Conservation (phyloP, 75 land plant genomes). For the Sequoia sempervirens region DNA sequence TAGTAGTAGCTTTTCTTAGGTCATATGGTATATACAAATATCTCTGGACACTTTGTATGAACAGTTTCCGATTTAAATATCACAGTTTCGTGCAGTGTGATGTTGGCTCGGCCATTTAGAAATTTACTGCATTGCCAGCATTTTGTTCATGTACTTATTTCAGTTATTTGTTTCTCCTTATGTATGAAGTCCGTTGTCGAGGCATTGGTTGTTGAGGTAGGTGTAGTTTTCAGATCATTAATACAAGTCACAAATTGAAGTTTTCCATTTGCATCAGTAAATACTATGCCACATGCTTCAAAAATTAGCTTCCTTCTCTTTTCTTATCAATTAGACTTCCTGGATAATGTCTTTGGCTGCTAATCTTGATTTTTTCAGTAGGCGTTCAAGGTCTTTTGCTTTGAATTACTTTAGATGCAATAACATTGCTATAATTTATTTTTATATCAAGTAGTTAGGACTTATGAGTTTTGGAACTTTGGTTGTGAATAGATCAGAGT, state of each 20-base stretch:
- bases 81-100: background rate
- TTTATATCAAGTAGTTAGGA: background rate
- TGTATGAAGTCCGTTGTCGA: background rate
- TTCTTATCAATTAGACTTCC: background rate
- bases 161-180: background rate
- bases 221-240: background rate
- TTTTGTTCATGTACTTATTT: background rate
- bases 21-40: background rate
- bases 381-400: background rate
- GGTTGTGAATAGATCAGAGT: background rate
- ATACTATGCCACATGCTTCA: background rate
- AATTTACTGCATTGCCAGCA: background rate
- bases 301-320: background rate
- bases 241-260: background rate
- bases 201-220: background rate
- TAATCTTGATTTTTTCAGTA: background rate
- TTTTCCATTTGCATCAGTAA: background rate
- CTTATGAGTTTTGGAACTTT: background rate
- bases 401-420: too few species aligned
- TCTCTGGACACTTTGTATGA: background rate
- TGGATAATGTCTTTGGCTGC: background rate
- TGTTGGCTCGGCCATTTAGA: background rate
- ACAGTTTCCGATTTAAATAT: background rate
- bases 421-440: too few species aligned
- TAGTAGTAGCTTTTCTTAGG: background rate